phyloP scores from a whole-genome alignment of 1,284 basidiomycete species.

The Puccinia triticina region DNA sequence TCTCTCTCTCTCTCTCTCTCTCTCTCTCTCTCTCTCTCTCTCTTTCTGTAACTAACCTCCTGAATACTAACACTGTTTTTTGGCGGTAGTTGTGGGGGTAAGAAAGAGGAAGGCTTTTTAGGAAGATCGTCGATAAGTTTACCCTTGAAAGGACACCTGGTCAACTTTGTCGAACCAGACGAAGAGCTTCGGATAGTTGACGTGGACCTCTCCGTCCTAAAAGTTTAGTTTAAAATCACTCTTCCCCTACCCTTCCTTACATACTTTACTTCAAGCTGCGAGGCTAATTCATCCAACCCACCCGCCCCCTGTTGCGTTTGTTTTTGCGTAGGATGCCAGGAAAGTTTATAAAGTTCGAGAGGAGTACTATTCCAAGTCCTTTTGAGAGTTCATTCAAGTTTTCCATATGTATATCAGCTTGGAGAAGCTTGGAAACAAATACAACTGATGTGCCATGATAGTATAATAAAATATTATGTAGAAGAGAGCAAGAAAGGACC shows the following conservation, averaged over 20 bases:
- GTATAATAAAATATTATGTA: not conserved
- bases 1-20: too few species aligned
- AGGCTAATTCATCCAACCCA: not conserved
- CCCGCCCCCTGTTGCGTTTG: not conserved
- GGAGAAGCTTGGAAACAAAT: not conserved
- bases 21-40: not conserved
- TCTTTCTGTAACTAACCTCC: not conserved
- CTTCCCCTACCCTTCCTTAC: not conserved
- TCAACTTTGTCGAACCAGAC: conserved; percentile 3
- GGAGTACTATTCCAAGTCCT: conserved; percentile 7
- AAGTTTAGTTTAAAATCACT: not conserved
- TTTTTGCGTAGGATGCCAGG: conserved; percentile 23
- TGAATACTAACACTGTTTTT: not conserved
- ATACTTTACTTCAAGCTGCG: not conserved
- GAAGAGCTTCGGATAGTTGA: conserved; percentile 26
- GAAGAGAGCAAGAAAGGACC: not conserved
- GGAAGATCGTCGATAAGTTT: conserved; percentile 31
- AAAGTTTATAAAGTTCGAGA: conserved; percentile 27
- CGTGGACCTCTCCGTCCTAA: conserved; percentile 13
- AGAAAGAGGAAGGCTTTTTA: conserved; percentile 36
- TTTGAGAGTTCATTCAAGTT: too few species aligned
- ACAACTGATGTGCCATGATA: not conserved
- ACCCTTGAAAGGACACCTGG: conserved; percentile 29
- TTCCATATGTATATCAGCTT: too few species aligned
- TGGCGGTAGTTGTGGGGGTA: conserved; percentile 27